A percentile compares a stretch with the other conserved stretches of the same genome.
These are phyloP conservation scores for Fagopyrum esculentum DNA, from an alignment of 148 eudicot species.

Conservation along the genomic window DNA sequence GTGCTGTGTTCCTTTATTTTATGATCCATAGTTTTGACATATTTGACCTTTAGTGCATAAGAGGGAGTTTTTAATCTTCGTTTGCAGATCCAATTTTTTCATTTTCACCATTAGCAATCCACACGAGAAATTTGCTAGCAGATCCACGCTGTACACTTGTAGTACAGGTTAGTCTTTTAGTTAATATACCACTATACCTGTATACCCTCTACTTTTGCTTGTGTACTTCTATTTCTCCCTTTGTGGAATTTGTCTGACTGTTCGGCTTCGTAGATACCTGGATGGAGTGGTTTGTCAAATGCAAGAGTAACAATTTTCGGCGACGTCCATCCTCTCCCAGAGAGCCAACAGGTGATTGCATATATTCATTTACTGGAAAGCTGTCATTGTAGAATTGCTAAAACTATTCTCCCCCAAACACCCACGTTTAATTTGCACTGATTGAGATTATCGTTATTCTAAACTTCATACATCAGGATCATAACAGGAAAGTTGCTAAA, in stretches of 20 bases:
- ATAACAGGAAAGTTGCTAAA: not conserved
- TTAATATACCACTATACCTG: not conserved
- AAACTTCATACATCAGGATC: not conserved
- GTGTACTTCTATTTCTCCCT: not conserved
- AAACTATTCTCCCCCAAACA: not conserved
- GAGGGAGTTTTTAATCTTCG: not conserved
- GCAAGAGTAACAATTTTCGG: slow-evolving; percentile 97
- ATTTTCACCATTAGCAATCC: slow-evolving; percentile 96
- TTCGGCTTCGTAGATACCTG: slow-evolving; percentile 70
- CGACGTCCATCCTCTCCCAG: slow-evolving; percentile 82
- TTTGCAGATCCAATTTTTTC: slow-evolving; percentile 97
- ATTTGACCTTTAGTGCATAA: not conserved
- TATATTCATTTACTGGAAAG: not conserved
- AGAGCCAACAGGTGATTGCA: slow-evolving; percentile 69
- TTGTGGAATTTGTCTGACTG: slow-evolving; percentile 21
- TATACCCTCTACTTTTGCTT: not conserved
- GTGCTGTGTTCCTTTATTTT: too few species aligned
- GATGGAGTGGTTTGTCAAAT: slow-evolving; percentile 99
- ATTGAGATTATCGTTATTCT: not conserved
- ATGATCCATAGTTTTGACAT: not conserved
- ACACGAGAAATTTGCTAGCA: slow-evolving; percentile 83
- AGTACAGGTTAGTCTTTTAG: slow-evolving; percentile 59
- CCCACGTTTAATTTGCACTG: not conserved
- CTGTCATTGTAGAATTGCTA: not conserved
- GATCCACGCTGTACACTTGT: slow-evolving; percentile 95